phyloP scores from a whole-genome alignment of 345 rosid species.

The Eucalyptus regnans region DNA sequence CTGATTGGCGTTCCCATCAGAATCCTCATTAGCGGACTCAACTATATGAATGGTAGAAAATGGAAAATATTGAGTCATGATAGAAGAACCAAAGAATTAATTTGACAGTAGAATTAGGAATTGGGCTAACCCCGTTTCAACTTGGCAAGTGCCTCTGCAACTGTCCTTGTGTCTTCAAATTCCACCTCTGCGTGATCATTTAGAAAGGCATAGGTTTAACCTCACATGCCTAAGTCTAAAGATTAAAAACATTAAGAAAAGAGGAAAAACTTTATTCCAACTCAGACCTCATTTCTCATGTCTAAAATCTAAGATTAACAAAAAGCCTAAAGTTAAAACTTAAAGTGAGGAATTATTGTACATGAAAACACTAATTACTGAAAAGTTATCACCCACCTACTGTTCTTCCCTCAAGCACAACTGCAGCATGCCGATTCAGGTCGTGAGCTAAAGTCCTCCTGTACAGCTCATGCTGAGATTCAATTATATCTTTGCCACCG shows the following conservation, averaged over 20 bases:
- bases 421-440: slow-evolving; percentile 83
- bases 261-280: neutral
- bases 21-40: slow-evolving; percentile 29
- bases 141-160: slow-evolving; percentile 83
- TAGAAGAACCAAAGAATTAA: neutral
- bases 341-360: neutral
- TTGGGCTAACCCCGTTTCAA: slow-evolving; percentile 51
- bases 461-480: slow-evolving; percentile 39
- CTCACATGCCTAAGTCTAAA: neutral
- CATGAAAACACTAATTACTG: neutral
- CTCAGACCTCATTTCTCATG: neutral
- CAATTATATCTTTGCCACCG: slow-evolving; percentile 42
- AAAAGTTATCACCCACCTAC: slow-evolving; percentile 30
- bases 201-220: neutral
- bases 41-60: slow-evolving; percentile 1
- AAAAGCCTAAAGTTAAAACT: neutral
- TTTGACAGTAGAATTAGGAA: neutral
- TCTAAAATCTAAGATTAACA: neutral
- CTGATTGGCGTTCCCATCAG: slow-evolving; percentile 23
- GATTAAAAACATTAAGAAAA: neutral
- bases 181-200: slow-evolving; percentile 47
- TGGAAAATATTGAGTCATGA: neutral
- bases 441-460: slow-evolving; percentile 69
- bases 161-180: slow-evolving; percentile 56
- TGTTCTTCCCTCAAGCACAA: slow-evolving; percentile 81